Conservation (phyloP, 176 grass and related monocot genomes). For the Aegilops umbellulata region DNA sequence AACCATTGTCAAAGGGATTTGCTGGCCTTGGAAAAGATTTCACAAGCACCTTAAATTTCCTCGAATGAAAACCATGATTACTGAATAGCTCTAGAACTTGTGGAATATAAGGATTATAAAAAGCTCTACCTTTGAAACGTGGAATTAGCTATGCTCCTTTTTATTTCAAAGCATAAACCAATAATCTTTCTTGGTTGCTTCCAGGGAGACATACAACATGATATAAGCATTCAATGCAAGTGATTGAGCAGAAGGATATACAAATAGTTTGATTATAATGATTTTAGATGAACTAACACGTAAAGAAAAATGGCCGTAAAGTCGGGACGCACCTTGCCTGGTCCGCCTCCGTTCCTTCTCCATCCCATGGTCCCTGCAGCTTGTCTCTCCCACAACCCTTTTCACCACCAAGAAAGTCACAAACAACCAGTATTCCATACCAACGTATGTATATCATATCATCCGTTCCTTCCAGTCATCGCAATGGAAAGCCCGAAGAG, state of each 20-base stretch:
- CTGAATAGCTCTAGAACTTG: constrained; percentile 58
- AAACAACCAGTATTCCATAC: too few species aligned
- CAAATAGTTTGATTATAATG: background rate
- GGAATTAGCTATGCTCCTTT: background rate
- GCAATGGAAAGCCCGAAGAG: too few species aligned
- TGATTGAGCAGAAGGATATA: background rate
- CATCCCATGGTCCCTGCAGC: too few species aligned
- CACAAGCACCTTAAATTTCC: constrained; percentile 70
- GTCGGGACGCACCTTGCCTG: too few species aligned
- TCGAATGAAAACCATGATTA: constrained; percentile 50
- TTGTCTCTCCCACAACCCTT: too few species aligned
- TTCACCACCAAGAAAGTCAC: too few species aligned
- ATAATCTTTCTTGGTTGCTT: background rate
- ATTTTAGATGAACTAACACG: background rate
- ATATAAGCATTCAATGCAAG: background rate
- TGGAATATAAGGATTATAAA: constrained; percentile 84
- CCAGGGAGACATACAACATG: background rate
- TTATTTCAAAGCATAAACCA: constrained; percentile 4
- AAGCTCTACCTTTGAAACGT: constrained; percentile 74
- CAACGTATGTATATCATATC: too few species aligned
- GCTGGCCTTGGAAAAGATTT: constrained; percentile 64
- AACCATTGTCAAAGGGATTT: constrained; percentile 86
- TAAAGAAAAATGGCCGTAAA: background rate
- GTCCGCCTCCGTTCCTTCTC: too few species aligned
- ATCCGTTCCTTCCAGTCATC: too few species aligned